Evolutionary conservation across 768 basidiomycete species (phyloP), one percentile per base, ranked within the genome.

Genomic region (Lepiota venenata): DNA sequence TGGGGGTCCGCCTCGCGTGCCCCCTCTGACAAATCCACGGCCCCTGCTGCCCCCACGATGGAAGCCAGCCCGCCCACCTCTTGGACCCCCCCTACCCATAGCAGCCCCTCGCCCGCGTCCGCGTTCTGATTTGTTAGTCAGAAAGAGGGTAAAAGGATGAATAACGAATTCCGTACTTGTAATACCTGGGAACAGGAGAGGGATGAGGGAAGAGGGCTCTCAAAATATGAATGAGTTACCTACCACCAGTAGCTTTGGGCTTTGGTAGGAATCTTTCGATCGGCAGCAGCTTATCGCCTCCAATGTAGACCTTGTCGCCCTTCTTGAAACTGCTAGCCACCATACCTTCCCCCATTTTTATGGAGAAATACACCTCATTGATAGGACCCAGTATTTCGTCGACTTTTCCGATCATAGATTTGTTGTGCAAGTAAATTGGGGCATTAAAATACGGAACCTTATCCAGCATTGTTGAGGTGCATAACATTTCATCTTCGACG

Each of bases 371-470:
- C 55, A 98, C 94, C 68, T 98, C 93, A 67, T 97, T 99, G 69
- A 99, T 95, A 14, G 97, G 96, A 2, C 97, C 97, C n/a, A 99
- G 82, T 61, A 99, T 98, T 71, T 99, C 97, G 71, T 99, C 97
- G 39, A 99, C 89, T 74, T 97, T 98, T 58, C 97, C 96, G 58
- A 98, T 93, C 60, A 84, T 79, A 9, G 93, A 91, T 73, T 97
- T 98, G 71, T 98, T 97, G 77, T 92, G 87, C 49, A 98, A 82
- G 70, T 96, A 98, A 66, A 98, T 93, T 46, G 96, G 95, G 0
- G 96, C 95, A 69, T 99, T 99, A 82, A 99, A 99, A 71, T 94
- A 96, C 0, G 97, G 97, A 22, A 99, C 93, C 76, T 91, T 96
- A 71, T 95, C 87, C 2, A 87, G 72, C 66, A 92, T 80, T 16